Percentiles rank a stretch among this genome's conserved stretches.
phyloP scores from a whole-genome alignment of 345 rosid genomes.

The Lumnitzera racemosa region DNA sequence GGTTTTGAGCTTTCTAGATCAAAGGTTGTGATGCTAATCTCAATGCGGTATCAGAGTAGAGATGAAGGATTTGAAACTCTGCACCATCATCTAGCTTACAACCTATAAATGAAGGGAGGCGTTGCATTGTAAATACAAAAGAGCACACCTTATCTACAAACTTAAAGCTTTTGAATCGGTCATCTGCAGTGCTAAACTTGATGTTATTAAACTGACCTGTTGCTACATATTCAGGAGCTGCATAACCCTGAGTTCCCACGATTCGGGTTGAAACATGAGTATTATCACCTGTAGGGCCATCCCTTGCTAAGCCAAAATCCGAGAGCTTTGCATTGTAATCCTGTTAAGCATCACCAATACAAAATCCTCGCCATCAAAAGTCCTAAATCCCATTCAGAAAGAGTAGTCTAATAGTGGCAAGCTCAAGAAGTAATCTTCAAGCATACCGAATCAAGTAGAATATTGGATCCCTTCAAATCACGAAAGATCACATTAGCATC shows the following conservation, averaged over 20 bases:
- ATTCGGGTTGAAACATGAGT: constrained; percentile 87
- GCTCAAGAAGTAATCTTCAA: constrained; percentile 4
- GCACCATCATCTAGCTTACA: too few species aligned
- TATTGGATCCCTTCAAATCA: constrained; percentile 63
- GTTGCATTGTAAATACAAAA: too few species aligned
- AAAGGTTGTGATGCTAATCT: too few species aligned
- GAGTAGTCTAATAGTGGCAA: background rate
- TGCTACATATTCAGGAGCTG: constrained; percentile 91
- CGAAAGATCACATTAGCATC: constrained; percentile 58
- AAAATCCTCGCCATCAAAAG: background rate
- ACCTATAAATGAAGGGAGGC: too few species aligned
- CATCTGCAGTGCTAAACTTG: too few species aligned
- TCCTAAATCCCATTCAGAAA: background rate
- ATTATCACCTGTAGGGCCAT: constrained; percentile 77
- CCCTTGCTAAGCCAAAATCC: constrained; percentile 91
- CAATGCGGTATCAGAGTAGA: too few species aligned
- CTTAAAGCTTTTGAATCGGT: too few species aligned
- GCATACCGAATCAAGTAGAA: constrained; percentile 60
- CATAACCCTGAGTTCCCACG: constrained; percentile 80
- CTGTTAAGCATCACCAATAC: constrained; percentile 23
- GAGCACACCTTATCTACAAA: too few species aligned
- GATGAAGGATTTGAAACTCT: too few species aligned
- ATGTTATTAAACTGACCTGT: constrained; percentile 38
- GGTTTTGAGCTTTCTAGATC: too few species aligned
- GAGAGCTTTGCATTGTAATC: constrained; percentile 74